Conservation (phyloP, 139 green algal species). For the Coelastrella sp. region DNA sequence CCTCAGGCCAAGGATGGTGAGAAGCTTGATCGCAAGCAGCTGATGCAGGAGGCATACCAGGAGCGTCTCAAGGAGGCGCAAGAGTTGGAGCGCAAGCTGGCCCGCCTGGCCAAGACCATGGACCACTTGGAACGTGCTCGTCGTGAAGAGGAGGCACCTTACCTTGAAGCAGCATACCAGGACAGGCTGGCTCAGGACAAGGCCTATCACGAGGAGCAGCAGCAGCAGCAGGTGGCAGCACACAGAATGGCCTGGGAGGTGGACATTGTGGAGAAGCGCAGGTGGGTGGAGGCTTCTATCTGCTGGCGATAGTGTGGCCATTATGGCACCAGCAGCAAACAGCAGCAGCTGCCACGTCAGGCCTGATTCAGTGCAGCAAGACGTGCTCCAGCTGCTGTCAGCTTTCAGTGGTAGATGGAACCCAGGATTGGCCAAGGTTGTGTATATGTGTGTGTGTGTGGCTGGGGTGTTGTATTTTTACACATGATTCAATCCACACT, state of each 20-base stretch:
- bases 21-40: slow-evolving; percentile 83
- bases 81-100: slow-evolving; percentile 90
- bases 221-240: slow-evolving; percentile 54
- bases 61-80: slow-evolving; percentile 77
- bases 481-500: no score
- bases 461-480: background rate
- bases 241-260: slow-evolving; percentile 86
- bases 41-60: slow-evolving; percentile 76
- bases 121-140: slow-evolving; percentile 97
- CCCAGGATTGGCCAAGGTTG: no score
- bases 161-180: slow-evolving; percentile 64
- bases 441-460: background rate
- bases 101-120: slow-evolving; percentile 81
- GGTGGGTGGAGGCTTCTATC: slow-evolving; percentile 25
- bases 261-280: slow-evolving; percentile 89
- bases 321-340: background rate
- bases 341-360: no score
- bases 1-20: slow-evolving; percentile 75
- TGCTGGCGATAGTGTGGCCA: background rate
- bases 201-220: slow-evolving; percentile 61
- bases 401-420: no score
- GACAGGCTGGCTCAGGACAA: slow-evolving; percentile 73
- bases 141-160: slow-evolving; percentile 93
- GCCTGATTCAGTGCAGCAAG: no score
- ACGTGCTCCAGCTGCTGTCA: no score